Conservation (phyloP, 768 basidiomycete species). For the Boletus barrowsii region DNA sequence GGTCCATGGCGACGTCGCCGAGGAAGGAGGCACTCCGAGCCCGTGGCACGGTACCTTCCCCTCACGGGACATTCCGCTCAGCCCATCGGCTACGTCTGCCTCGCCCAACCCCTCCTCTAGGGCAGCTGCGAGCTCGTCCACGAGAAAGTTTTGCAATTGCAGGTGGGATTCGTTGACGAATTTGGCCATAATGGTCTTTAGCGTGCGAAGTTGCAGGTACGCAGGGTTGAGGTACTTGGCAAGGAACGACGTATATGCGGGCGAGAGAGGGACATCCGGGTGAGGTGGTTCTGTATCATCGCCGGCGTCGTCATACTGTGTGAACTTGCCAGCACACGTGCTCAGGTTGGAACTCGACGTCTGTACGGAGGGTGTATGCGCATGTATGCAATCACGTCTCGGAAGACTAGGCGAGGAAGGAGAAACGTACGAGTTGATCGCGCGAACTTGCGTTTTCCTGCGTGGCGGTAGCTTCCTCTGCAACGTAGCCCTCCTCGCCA, state of each 20-base stretch:
- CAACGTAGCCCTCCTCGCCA: conserved; percentile 83
- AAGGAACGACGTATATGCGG: conserved; percentile 68
- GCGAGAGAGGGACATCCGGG: conserved; percentile 51
- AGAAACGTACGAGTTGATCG: conserved; percentile 80
- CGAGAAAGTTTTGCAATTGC: conserved; percentile 85
- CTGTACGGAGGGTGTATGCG: conserved; percentile 33
- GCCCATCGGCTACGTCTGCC: conserved; percentile 61
- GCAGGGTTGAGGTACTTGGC: conserved; percentile 83
- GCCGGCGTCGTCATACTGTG: conserved; percentile 42
- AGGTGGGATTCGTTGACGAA: conserved; percentile 87
- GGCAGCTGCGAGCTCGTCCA: conserved; percentile 58
- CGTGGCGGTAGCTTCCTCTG: conserved; percentile 42
- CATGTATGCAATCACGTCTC: conserved; percentile 3
- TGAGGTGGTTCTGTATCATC: conserved; percentile 43
- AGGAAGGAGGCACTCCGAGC: conserved; percentile 47
- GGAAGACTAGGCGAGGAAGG: conserved; percentile 5
- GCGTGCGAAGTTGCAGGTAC: conserved; percentile 80
- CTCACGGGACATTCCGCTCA: conserved; percentile 47
- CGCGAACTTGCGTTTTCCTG: conserved; percentile 84
- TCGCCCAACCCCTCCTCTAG: conserved; percentile 66
- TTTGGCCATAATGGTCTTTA: conserved; percentile 72
- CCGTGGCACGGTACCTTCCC: conserved; percentile 62
- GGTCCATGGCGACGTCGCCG: conserved; percentile 57
- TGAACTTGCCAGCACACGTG: conserved; percentile 41
- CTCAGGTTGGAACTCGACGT: conserved; percentile 52